A percentile compares a stretch with the other conserved stretches of the same genome.
phyloP scores from a whole-genome alignment of 1,284 basidiomycete genomes.

The Sphaerobolus stellatus region DNA sequence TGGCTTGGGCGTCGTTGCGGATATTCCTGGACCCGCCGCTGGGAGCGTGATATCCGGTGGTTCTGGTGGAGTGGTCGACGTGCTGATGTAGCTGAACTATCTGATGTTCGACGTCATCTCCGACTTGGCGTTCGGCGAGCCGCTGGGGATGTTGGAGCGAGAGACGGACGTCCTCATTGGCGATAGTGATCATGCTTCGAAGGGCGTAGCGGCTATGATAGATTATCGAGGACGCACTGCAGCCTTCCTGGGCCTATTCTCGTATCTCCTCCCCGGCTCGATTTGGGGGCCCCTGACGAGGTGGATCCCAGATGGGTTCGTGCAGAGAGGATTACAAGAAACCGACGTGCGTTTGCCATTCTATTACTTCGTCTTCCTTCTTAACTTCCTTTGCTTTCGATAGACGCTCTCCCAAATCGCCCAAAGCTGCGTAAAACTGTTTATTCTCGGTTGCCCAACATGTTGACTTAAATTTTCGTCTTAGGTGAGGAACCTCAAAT shows the following conservation, averaged over 20 bases:
- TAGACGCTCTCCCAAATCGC: background rate
- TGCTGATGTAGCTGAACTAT: conserved; percentile 41
- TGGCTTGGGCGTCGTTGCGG: too few species aligned
- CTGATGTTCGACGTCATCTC: conserved; percentile 48
- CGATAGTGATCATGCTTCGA: background rate
- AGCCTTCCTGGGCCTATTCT: conserved; percentile 17
- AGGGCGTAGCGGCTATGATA: background rate
- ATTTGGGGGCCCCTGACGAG: conserved; percentile 5
- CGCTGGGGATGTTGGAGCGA: conserved; percentile 47
- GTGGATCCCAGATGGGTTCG: conserved; percentile 7
- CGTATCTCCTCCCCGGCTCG: background rate
- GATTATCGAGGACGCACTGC: conserved; percentile 19
- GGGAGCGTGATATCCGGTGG: background rate
- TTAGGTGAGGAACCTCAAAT: conserved; percentile 10
- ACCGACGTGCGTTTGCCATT: conserved; percentile 17
- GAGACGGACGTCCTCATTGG: conserved; percentile 11
- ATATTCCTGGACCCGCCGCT: background rate
- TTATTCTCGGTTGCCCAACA: background rate
- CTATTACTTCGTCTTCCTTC: background rate
- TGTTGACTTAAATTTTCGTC: background rate
- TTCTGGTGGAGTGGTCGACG: conserved; percentile 18
- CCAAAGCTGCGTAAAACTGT: background rate
- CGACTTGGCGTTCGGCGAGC: conserved; percentile 43
- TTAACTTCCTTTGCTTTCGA: background rate
- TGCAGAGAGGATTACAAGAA: conserved; percentile 15